These are phyloP conservation scores for Nitzschia palea DNA, from an alignment of 108 stramenopile species.

Conservation along the genomic window DNA sequence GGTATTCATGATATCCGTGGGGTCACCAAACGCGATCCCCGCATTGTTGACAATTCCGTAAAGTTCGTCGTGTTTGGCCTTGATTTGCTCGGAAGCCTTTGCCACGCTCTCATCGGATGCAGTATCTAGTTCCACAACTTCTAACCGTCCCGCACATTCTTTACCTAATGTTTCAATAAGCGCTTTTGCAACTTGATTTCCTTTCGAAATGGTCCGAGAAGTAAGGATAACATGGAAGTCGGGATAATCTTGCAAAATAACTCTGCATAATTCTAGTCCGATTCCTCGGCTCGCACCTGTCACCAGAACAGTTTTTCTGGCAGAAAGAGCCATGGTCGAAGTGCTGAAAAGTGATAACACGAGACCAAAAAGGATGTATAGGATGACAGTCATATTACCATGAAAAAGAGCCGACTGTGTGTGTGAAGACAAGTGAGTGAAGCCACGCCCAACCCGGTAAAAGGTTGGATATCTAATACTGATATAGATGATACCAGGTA, in stretches of 20 bases:
- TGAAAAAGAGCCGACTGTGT: too few species aligned
- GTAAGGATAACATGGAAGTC: conserved; percentile 60
- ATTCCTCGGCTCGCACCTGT: conserved; percentile 62
- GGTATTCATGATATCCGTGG: conserved; percentile 50
- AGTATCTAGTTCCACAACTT: conserved; percentile 56
- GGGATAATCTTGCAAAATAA: conserved; percentile 49
- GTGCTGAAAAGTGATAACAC: neutral
- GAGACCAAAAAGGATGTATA: neutral
- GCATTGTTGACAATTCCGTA: conserved; percentile 75
- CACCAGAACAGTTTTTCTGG: conserved; percentile 35
- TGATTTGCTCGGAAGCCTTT: conserved; percentile 43
- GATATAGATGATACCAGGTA: too few species aligned
- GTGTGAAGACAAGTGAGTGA: too few species aligned
- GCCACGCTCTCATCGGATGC: conserved; percentile 40
- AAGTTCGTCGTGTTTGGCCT: conserved; percentile 22
- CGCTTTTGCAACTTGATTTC: conserved; percentile 46
- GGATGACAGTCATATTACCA: too few species aligned
- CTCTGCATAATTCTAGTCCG: conserved; percentile 55
- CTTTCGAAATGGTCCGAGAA: conserved; percentile 40
- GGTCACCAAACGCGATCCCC: conserved; percentile 35
- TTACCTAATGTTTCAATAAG: conserved; percentile 36
- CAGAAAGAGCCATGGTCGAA: neutral
- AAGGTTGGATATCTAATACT: too few species aligned
- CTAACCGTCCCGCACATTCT: conserved; percentile 32
- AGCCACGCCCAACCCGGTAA: too few species aligned